These are phyloP conservation scores for Sporothrix brunneoviolacea DNA, from an alignment of 2,329 filamentous ascomycete species.

Conservation along the genomic window DNA sequence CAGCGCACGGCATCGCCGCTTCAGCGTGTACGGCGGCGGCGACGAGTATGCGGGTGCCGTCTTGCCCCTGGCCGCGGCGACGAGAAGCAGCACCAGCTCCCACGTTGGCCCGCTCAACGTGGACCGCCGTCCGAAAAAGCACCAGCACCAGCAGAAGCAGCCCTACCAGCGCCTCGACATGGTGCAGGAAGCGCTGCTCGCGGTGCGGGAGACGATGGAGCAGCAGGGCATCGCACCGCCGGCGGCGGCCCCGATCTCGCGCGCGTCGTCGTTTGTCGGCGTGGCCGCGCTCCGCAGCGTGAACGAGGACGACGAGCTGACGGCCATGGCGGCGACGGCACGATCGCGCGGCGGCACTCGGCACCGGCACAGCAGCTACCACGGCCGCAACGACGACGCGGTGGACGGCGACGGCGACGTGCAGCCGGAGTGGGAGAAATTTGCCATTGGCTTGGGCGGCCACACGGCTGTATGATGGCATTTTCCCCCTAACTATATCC, in stretches of 20 bases:
- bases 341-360: background rate
- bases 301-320: slow-evolving; percentile 11
- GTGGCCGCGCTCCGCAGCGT: slow-evolving; percentile 10
- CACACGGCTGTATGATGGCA: slow-evolving; percentile 24
- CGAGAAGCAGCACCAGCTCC: background rate
- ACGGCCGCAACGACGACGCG: slow-evolving; percentile 1
- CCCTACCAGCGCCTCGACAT: slow-evolving; percentile 9
- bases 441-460: slow-evolving; percentile 37
- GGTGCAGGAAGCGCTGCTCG: slow-evolving; percentile 11
- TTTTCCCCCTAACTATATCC: no score
- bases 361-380: slow-evolving; percentile 17
- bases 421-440: slow-evolving; percentile 40
- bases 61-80: background rate
- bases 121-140: background rate
- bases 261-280: slow-evolving; percentile 10
- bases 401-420: slow-evolving; percentile 11
- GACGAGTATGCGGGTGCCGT: slow-evolving; percentile 12
- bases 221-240: background rate
- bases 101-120: background rate
- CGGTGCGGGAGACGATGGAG: slow-evolving; percentile 10
- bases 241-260: background rate
- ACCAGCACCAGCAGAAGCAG: background rate
- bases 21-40: slow-evolving; percentile 18
- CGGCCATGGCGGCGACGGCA: background rate
- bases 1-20: slow-evolving; percentile 14